Evolutionary conservation across 441 rosid species (phyloP), one percentile per base, ranked within the genome.

Genomic region (Populus hybrid): DNA sequence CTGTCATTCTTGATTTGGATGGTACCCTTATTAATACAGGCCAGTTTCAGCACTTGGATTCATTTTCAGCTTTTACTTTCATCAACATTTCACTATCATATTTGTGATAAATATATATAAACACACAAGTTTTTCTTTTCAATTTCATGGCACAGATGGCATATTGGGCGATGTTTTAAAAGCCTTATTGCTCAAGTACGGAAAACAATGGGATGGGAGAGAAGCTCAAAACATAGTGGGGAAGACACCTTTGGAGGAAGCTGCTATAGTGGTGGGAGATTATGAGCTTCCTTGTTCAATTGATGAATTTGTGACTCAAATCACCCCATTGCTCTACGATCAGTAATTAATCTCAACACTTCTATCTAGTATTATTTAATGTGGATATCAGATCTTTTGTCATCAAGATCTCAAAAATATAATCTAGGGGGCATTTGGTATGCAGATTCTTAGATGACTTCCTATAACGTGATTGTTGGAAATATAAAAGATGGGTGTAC

Each of bases 121-220:
- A n/a, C 4, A 28, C 7, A 9, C 38, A 26, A 7, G 7, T 10
- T 36, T 72, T 67, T 81, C n/a, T 67, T 73, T 75, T 57, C 6
- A 42, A n/a, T 80, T 38, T 71, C 26, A 35, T 85, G 75, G 81
- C 85, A 61, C 28, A 95, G 98, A 93, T 86, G 94, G 93, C 42
- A 73, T 94, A 7, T 88, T 90, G 14, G 72, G 80, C 61, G 92
- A 92, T 40, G 83, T 95, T 66, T 84, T 93, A 82, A 93, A 87
- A 80, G 86, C 80, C 16, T 82, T 78, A 77, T 72, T 95, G 82
- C 82, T 81, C 53, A 95, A 87, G 81, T 91, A 89, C 80, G 98
- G 98, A 70, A 95, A 93, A 71, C 84, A 90, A 69, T 93, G 99
- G 98, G 99, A 95, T 77, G 98, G 96, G 35, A 95, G 98, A 84